A percentile compares a stretch with the other conserved stretches of the same genome.
Evolutionary conservation across 176 grass and related monocot species (phyloP).

Genomic region (Carex pumila): DNA sequence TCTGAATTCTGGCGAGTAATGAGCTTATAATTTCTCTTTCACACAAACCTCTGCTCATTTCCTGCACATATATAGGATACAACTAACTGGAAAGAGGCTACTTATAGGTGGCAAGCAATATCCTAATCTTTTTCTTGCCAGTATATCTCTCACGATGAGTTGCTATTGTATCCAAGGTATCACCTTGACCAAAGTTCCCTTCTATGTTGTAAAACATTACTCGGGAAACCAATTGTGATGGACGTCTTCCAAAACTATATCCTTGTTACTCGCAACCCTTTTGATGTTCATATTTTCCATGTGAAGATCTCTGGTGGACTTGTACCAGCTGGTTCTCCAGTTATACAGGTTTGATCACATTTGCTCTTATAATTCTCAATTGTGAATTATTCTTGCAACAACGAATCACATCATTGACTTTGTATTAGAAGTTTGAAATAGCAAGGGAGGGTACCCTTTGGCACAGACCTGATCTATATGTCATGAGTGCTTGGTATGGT

Average conservation of each 20-base stretch:
- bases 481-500: not conserved
- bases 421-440: not conserved
- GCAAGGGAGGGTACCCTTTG: not conserved
- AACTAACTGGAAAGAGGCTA: constrained; percentile 72
- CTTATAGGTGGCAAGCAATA: constrained; percentile 68
- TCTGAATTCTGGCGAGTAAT: not conserved
- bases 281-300: constrained; percentile 99
- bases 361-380: not conserved
- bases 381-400: not conserved
- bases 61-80: constrained; percentile 83
- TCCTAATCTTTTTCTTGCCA: constrained; percentile 57
- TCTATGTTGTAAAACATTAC: constrained; percentile 70
- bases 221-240: constrained; percentile 93
- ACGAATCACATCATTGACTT: not conserved
- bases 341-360: constrained; percentile 64
- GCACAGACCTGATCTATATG: not conserved
- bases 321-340: constrained; percentile 63
- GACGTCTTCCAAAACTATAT: constrained; percentile 89
- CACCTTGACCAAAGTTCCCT: constrained; percentile 98
- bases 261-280: constrained; percentile 90
- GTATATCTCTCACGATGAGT: constrained; percentile 68
- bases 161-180: constrained; percentile 98
- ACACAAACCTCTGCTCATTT: constrained; percentile 66
- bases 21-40: constrained; percentile 7
- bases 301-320: constrained; percentile 78